Conservation (phyloP, 306 rosid genomes). For the Astragalus membranaceus region DNA sequence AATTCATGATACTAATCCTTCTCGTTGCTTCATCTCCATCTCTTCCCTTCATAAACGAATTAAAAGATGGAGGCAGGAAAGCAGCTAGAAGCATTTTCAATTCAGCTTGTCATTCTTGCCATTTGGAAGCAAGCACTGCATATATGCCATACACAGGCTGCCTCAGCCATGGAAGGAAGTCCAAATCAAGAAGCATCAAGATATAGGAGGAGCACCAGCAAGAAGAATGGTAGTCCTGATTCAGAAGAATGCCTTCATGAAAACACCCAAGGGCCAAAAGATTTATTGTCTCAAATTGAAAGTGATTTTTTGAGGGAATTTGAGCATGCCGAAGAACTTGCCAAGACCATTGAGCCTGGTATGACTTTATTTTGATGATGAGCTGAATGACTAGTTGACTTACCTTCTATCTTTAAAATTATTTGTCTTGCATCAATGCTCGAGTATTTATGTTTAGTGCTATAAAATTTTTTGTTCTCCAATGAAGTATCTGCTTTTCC, state of each 20-base stretch:
- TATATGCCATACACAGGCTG: slow-evolving; percentile 98
- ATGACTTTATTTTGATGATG: slow-evolving; percentile 25
- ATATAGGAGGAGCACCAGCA: slow-evolving; percentile 59
- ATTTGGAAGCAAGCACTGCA: slow-evolving; percentile 97
- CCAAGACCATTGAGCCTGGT: slow-evolving; percentile 88
- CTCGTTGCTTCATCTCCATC: not conserved
- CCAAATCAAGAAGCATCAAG: slow-evolving; percentile 70
- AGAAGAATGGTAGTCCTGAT: slow-evolving; percentile 48
- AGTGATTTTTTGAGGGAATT: slow-evolving; percentile 76
- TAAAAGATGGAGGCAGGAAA: slow-evolving; percentile 58
- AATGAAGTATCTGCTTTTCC: not conserved
- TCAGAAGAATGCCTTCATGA: slow-evolving; percentile 50
- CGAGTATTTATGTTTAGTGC: not conserved
- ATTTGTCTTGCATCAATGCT: not conserved
- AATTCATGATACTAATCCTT: not conserved
- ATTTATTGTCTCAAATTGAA: slow-evolving; percentile 64
- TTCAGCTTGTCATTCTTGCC: slow-evolving; percentile 96
- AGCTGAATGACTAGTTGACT: slow-evolving; percentile 11
- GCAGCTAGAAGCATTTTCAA: slow-evolving; percentile 87
- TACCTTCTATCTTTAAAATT: not conserved
- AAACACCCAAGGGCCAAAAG: slow-evolving; percentile 46
- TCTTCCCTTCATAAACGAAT: not conserved
- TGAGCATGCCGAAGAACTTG: slow-evolving; percentile 87
- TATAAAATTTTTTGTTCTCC: not conserved
- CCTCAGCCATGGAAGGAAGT: slow-evolving; percentile 98